A percentile compares a stretch with the other conserved stretches of the same genome.
These are phyloP conservation scores for Dictyostelium brefeldianum DNA, from an alignment of 78 protist species.

Conservation along the genomic window DNA sequence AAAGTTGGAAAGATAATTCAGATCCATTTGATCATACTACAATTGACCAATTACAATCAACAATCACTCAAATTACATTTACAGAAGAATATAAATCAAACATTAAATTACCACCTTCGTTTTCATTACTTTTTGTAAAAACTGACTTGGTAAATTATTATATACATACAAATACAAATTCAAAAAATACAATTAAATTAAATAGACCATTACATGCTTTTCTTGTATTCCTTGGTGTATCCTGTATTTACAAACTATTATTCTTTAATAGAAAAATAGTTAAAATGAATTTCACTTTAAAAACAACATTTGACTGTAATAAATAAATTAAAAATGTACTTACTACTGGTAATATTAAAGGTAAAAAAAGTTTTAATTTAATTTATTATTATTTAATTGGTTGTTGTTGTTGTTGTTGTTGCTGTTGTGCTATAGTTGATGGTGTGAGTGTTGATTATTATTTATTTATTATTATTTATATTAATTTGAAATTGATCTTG, in stretches of 20 bases:
- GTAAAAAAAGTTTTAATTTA: too few relatives aligned
- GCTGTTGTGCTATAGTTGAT: background rate
- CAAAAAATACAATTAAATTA: background rate
- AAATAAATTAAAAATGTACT: too few relatives aligned
- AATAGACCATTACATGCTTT: background rate
- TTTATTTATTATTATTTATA: background rate
- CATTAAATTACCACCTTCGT: background rate
- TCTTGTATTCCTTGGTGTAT: background rate
- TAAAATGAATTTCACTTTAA: too few relatives aligned
- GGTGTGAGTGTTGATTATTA: background rate
- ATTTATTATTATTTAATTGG: too few relatives aligned
- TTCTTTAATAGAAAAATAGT: too few relatives aligned
- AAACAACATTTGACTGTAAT: too few relatives aligned
- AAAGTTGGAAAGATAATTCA: background rate
- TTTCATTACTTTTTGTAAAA: background rate
- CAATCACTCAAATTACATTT: background rate
- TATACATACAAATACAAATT: background rate
- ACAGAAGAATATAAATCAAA: background rate
- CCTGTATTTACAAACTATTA: background rate
- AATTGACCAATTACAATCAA: background rate
- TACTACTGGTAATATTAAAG: too few relatives aligned
- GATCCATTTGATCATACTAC: background rate
- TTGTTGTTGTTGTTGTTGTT: too few relatives aligned
- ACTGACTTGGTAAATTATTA: background rate
- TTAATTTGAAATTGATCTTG: constrained; percentile 23